Evolutionary conservation across 768 basidiomycete species (phyloP).

Genomic region (Leccinum boreale): DNA sequence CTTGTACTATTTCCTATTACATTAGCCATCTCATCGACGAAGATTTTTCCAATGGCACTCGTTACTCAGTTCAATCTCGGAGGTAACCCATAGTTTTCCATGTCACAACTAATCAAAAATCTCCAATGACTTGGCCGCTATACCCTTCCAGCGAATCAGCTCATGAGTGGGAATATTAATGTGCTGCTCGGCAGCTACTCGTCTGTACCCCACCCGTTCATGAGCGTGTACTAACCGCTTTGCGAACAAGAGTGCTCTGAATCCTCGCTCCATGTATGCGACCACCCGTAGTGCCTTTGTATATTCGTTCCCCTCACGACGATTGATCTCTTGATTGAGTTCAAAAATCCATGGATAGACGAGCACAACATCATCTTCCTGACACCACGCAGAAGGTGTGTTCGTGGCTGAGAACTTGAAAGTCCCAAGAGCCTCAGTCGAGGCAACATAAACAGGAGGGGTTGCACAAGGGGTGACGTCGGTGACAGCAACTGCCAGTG

Average conservation of each 20-base stretch:
- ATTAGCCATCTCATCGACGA: too few species aligned
- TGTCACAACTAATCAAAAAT: neutral
- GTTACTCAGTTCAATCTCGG: too few species aligned
- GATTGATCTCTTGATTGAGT: neutral
- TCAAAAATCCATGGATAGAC: too few species aligned
- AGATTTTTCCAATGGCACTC: too few species aligned
- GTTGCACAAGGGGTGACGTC: neutral
- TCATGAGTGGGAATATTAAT: neutral
- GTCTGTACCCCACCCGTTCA: conserved; percentile 15
- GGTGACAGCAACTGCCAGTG: neutral
- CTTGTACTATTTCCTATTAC: too few species aligned
- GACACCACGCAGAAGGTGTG: too few species aligned
- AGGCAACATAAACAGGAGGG: too few species aligned
- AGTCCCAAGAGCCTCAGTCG: too few species aligned
- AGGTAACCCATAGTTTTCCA: too few species aligned
- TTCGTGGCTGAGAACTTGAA: too few species aligned
- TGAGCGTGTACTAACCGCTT: conserved; percentile 3
- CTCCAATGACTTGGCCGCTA: conserved; percentile 1
- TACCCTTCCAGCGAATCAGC: neutral
- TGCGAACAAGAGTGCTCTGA: conserved; percentile 4
- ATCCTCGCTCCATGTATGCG: conserved; percentile 6
- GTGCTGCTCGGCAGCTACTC: conserved; percentile 5
- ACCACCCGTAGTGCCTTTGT: neutral
- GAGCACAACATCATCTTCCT: too few species aligned
- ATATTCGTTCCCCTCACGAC: neutral